Percentiles rank a stretch among this genome's conserved stretches.
phyloP scores from a whole-genome alignment of 257 asterid genomes.

The Solanum tacnaense region DNA sequence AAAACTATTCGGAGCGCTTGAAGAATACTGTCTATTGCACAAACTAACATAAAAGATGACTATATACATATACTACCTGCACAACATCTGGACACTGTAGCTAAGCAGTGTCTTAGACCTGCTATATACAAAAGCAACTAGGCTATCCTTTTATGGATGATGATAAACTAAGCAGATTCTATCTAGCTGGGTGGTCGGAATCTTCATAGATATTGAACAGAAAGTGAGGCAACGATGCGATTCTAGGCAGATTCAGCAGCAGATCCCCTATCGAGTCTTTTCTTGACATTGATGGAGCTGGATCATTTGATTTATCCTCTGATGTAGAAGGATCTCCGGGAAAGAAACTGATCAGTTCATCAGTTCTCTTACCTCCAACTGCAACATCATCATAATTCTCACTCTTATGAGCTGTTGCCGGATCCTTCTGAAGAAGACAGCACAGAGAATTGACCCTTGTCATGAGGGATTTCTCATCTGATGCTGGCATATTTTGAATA shows the following conservation, averaged over 20 bases:
- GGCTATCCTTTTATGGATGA: neutral
- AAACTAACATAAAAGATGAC: neutral
- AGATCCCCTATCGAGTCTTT: conserved; percentile 84
- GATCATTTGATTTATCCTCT: conserved; percentile 10
- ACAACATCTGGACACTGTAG: neutral
- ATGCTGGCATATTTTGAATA: conserved; percentile 35
- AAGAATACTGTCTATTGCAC: neutral
- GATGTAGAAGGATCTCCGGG: neutral
- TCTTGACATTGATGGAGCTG: conserved; percentile 47
- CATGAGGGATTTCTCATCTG: conserved; percentile 77
- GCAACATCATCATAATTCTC: conserved; percentile 15
- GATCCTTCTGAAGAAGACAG: conserved; percentile 84
- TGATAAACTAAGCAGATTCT: neutral
- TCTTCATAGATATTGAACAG: conserved; percentile 66
- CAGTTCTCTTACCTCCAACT: conserved; percentile 16
- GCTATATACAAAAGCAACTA: conserved; percentile 3
- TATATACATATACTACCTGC: neutral
- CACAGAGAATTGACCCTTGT: conserved; percentile 87
- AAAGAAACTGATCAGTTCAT: neutral
- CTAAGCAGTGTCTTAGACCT: neutral
- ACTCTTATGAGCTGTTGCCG: conserved; percentile 21
- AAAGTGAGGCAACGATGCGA: conserved; percentile 92
- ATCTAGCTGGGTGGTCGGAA: conserved; percentile 49
- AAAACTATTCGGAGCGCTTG: neutral
- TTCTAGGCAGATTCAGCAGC: conserved; percentile 72